A percentile compares a stretch with the other conserved stretches of the same genome.
Conservation (phyloP, 441 rosid species). For the Iberis amara region DNA sequence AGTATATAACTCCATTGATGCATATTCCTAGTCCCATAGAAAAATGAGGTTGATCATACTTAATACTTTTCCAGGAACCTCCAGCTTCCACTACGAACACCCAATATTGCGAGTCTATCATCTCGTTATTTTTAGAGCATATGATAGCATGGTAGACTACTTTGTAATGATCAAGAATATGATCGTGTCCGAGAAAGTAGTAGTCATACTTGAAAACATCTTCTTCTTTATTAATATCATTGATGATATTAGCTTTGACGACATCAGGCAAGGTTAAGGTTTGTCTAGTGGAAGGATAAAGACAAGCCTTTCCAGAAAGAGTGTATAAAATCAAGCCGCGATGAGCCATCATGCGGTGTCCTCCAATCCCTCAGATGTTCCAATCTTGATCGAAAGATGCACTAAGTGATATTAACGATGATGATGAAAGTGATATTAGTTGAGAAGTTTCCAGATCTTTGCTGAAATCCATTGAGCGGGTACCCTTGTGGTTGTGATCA, state of each 20-base stretch:
- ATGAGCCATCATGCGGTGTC: not conserved
- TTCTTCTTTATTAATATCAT: not conserved
- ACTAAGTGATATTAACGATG: not conserved
- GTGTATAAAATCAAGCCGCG: not conserved
- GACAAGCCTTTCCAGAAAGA: not conserved
- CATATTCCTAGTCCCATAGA: not conserved
- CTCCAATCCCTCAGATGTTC: not conserved
- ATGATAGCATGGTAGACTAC: not conserved
- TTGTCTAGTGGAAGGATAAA: slow-evolving; percentile 12
- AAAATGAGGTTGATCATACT: not conserved
- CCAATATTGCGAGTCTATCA: not conserved
- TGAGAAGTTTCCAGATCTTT: not conserved
- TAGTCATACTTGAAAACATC: too few relatives aligned
- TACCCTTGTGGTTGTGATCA: not conserved
- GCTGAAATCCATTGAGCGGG: not conserved
- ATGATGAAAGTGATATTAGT: not conserved
- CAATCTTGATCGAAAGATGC: not conserved
- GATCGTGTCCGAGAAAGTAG: slow-evolving; percentile 1
- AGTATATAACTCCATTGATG: slow-evolving; percentile 3
- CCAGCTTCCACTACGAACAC: not conserved
- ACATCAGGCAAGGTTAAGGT: not conserved
- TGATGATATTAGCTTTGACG: not conserved
- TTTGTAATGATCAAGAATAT: slow-evolving; percentile 15
- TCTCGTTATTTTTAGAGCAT: not conserved
- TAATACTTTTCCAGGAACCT: slow-evolving; percentile 1